Conservation (phyloP, 2,329 filamentous ascomycete genomes). For the Cladophialophora bantiana region DNA sequence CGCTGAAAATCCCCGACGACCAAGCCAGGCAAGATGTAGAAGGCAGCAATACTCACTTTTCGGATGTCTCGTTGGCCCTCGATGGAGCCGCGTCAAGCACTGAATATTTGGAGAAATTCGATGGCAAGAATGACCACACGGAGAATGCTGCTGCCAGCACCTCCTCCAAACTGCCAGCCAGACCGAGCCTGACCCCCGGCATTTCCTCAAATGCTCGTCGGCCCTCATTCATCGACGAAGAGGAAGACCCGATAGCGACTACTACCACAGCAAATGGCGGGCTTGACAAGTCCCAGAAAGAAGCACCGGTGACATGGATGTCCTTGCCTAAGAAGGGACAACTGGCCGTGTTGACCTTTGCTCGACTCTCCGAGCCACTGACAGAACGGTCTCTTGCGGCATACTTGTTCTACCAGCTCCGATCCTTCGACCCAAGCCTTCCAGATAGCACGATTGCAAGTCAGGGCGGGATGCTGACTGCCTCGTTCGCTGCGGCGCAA, state of each 20-base stretch:
- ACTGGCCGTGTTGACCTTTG: slow-evolving; percentile 76
- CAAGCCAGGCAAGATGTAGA: slow-evolving; percentile 22
- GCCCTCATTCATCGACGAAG: slow-evolving; percentile 40
- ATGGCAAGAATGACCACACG: slow-evolving; percentile 6
- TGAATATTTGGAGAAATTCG: slow-evolving; percentile 11
- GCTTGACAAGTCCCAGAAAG: slow-evolving; percentile 34
- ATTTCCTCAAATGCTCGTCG: slow-evolving; percentile 31
- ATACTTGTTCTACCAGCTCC: slow-evolving; percentile 90
- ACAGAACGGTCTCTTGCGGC: slow-evolving; percentile 78
- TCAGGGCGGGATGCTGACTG: slow-evolving; percentile 79
- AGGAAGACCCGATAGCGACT: slow-evolving; percentile 36
- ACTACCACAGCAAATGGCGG: slow-evolving; percentile 16
- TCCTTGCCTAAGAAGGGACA: slow-evolving; percentile 79
- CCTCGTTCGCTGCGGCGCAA: slow-evolving; percentile 81
- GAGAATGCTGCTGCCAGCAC: slow-evolving; percentile 1
- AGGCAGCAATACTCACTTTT: background rate
- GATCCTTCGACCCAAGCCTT: slow-evolving; percentile 70
- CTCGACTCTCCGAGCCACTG: slow-evolving; percentile 80
- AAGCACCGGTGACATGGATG: slow-evolving; percentile 69
- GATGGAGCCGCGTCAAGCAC: slow-evolving; percentile 9
- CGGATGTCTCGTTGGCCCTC: slow-evolving; percentile 11
- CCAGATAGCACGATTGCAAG: slow-evolving; percentile 71
- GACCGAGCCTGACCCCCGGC: slow-evolving; percentile 27
- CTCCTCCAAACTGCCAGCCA: slow-evolving; percentile 5
- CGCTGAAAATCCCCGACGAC: background rate